These are phyloP conservation scores for Phoma sp. DNA, from an alignment of 2,329 filamentous ascomycete species.

Conservation along the genomic window DNA sequence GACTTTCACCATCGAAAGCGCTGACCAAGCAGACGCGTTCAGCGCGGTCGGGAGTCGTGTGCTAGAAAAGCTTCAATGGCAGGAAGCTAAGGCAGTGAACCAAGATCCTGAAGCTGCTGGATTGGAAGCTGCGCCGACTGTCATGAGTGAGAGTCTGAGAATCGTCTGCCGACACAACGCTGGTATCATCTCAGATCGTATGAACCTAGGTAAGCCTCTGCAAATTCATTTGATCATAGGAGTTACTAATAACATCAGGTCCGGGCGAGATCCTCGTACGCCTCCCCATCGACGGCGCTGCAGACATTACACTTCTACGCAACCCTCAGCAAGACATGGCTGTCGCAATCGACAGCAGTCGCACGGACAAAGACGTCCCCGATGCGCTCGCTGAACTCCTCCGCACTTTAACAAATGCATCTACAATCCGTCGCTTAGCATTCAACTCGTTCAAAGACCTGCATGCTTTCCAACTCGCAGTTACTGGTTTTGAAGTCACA, in stretches of 20 bases:
- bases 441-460: conserved; percentile 62
- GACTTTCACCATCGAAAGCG: conserved; percentile 68
- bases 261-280: conserved; percentile 57
- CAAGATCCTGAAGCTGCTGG: conserved; percentile 65
- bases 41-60: conserved; percentile 50
- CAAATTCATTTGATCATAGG: not conserved
- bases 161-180: conserved; percentile 78
- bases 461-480: conserved; percentile 77
- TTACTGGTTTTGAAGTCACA: conserved; percentile 79
- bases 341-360: conserved; percentile 66
- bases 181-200: conserved; percentile 80
- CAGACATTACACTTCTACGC: conserved; percentile 57
- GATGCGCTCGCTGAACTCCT: conserved; percentile 71
- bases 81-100: conserved; percentile 75
- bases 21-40: conserved; percentile 58
- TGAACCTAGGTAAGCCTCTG: conserved; percentile 70
- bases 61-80: conserved; percentile 64
- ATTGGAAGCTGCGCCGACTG: conserved; percentile 68
- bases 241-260: conserved; percentile 27
- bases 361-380: conserved; percentile 54
- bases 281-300: conserved; percentile 49
- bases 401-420: conserved; percentile 62
- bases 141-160: conserved; percentile 78
- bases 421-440: conserved; percentile 73
- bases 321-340: conserved; percentile 80